Conservation (phyloP, 202 grass and related monocot species). For the Brachypodium distachyon region DNA sequence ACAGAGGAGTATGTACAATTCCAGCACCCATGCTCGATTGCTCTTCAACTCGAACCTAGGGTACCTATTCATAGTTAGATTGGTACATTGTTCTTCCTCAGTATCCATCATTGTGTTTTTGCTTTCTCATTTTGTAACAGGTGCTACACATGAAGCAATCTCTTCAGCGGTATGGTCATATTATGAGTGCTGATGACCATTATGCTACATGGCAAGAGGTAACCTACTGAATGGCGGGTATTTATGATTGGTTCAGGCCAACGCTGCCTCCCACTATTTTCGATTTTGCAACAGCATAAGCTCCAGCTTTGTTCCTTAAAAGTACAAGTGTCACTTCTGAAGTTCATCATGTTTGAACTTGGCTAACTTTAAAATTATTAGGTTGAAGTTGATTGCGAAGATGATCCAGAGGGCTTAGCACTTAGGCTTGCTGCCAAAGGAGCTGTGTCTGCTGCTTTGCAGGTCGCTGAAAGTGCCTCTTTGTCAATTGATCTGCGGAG, state of each 20-base stretch:
- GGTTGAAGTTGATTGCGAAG: conserved; percentile 72
- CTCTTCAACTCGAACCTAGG: neutral
- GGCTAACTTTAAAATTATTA: conserved; percentile 41
- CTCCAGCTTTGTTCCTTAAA: conserved; percentile 19
- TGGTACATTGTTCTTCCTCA: neutral
- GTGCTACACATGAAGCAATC: conserved; percentile 71
- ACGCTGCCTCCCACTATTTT: neutral
- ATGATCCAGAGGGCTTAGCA: conserved; percentile 83
- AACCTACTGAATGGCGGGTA: conserved; percentile 2
- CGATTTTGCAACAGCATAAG: neutral
- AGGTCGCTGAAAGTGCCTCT: conserved; percentile 93
- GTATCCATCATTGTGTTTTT: neutral
- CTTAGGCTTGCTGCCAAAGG: conserved; percentile 90
- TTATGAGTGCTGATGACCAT: conserved; percentile 70
- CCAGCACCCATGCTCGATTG: neutral
- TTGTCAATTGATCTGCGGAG: conserved; percentile 83
- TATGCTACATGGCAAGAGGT: conserved; percentile 97
- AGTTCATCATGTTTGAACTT: neutral
- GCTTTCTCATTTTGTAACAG: conserved; percentile 33
- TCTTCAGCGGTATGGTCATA: conserved; percentile 69
- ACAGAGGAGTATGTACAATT: too few species aligned
- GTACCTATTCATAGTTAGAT: neutral
- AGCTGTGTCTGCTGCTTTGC: conserved; percentile 86
- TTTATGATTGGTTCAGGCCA: neutral
- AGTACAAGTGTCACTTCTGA: conserved; percentile 2